Evolutionary conservation across 192 early-diverging fungal species (phyloP), one percentile per base, ranked within the genome.

Genomic region (Coemansia sp.): DNA sequence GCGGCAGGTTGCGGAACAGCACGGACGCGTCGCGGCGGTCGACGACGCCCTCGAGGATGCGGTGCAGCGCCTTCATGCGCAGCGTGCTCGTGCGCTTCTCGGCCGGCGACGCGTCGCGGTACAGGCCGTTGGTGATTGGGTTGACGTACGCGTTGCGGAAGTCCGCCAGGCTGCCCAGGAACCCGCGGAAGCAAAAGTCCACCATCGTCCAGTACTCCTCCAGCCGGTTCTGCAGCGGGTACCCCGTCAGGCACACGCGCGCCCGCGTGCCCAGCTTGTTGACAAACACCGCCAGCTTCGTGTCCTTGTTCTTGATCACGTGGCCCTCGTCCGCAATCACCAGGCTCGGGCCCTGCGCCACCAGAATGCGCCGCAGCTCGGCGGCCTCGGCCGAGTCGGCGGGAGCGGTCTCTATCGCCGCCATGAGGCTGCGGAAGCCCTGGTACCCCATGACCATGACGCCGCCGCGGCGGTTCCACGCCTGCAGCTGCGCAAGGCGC

Each of bases 321-420:
- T 95, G 93, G 3, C 85, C 89, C 72, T 95, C 91, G 65, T 95
- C 93, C 1, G 84, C 82, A 23, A 95, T 77, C 0, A 89, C 66
- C 5, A 95, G 47, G 18, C 81, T 77, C 1, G 92, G 82, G 2
- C 90, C 90, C 2, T 82, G 80, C 8, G 78, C 63, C n/a, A 86
- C 33, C 18, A 91, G 43, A 6, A 67, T 68, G 22, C 56, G 4
- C 8, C 55, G 52, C 25, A 74, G 61, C 10, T 40, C 41, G n/a
- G n/a, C n/a, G n/a, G n/a, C n/a, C n/a, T n/a, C n/a, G n/a, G 8
- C 10, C 19, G 21, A 23, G 19, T 0, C 41, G 23, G 11, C 41
- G n/a, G n/a, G n/a, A n/a, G n/a, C n/a, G n/a, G n/a, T 7, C 10
- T 45, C 18, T 1, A 31, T 19, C 19, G n/a, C 31, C 21, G 66